Percentiles rank a stretch among this genome's conserved stretches.
phyloP scores from a whole-genome alignment of 2,329 filamentous ascomycete genomes.

The Beauveria varroae region DNA sequence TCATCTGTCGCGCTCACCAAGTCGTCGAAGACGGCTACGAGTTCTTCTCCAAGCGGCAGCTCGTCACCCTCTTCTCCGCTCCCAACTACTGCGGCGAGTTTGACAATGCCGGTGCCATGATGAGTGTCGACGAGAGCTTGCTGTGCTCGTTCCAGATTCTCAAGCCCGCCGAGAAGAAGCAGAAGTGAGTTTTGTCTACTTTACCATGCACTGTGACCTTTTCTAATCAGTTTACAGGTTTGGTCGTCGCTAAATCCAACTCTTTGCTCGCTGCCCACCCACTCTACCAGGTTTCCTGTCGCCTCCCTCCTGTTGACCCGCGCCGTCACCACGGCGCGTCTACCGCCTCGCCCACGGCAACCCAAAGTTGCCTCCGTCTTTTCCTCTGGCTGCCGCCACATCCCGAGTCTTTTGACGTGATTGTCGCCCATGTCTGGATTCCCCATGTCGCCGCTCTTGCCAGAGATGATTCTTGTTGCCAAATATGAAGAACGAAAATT shows the following conservation, averaged over 20 bases:
- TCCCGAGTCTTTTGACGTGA: neutral
- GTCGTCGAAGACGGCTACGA: conserved; percentile 99
- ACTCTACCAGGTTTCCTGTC: neutral
- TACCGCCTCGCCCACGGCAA: conserved; percentile 1
- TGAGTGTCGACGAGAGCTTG: conserved; percentile 98
- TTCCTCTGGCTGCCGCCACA: neutral
- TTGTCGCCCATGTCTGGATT: conserved; percentile 10
- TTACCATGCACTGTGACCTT: neutral
- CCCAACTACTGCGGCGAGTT: conserved; percentile 99
- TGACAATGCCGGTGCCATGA: conserved; percentile 98
- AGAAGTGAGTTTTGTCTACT: conserved; percentile 78
- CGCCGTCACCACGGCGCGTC: neutral
- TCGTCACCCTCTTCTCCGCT: conserved; percentile 95
- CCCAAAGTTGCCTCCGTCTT: neutral
- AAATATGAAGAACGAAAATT: conserved; percentile 3
- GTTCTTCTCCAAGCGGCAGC: conserved; percentile 97
- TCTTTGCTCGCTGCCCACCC: conserved; percentile 14
- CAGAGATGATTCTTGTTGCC: conserved; percentile 3
- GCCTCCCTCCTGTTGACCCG: neutral
- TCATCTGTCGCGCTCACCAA: conserved; percentile 97
- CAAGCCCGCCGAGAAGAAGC: conserved; percentile 99
- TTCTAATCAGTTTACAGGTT: conserved; percentile 75
- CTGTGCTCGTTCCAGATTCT: conserved; percentile 99
- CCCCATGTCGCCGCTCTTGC: neutral
- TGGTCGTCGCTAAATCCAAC: conserved; percentile 70